A percentile compares a stretch with the other conserved stretches of the same genome.
These are phyloP conservation scores for Fusarium beomiforme DNA, from an alignment of 2,329 filamentous ascomycete species.

Conservation along the genomic window DNA sequence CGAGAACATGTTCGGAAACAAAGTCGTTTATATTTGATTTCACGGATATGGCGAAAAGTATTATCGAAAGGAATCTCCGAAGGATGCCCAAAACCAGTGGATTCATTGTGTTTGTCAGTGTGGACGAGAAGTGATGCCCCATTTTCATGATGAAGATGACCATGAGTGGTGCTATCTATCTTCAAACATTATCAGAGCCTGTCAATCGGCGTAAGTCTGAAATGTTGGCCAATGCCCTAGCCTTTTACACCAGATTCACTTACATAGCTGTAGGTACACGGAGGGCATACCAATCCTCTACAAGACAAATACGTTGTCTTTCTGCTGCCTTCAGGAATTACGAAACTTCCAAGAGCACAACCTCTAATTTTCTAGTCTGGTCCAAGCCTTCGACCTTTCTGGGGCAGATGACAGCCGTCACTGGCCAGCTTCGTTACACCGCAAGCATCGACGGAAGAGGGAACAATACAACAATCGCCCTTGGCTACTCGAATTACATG, in stretches of 20 bases:
- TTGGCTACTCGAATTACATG: not conserved
- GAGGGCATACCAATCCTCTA: conserved; percentile 13
- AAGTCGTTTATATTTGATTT: not conserved
- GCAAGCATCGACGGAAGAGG: too few relatives aligned
- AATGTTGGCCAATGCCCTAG: not conserved
- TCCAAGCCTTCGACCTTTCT: not conserved
- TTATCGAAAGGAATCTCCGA: not conserved
- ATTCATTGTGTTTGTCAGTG: not conserved
- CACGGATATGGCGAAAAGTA: not conserved
- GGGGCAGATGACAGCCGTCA: too few relatives aligned
- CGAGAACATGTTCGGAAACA: not conserved
- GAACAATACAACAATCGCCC: not conserved
- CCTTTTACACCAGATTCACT: not conserved
- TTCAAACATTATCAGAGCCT: conserved; percentile 1
- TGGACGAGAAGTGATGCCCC: not conserved
- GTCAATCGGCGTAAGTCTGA: conserved; percentile 8
- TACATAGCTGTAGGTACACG: not conserved
- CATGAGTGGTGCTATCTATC: conserved; percentile 2
- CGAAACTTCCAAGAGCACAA: not conserved
- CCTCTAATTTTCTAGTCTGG: not conserved
- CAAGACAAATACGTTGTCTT: conserved; percentile 5
- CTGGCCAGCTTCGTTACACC: too few relatives aligned
- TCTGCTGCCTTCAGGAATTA: not conserved
- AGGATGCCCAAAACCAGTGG: not conserved
- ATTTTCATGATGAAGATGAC: not conserved